Percentiles rank a stretch among this genome's conserved stretches.
Conservation (phyloP, 1,284 basidiomycete species). For the Sanghuangporus sanghuang region DNA sequence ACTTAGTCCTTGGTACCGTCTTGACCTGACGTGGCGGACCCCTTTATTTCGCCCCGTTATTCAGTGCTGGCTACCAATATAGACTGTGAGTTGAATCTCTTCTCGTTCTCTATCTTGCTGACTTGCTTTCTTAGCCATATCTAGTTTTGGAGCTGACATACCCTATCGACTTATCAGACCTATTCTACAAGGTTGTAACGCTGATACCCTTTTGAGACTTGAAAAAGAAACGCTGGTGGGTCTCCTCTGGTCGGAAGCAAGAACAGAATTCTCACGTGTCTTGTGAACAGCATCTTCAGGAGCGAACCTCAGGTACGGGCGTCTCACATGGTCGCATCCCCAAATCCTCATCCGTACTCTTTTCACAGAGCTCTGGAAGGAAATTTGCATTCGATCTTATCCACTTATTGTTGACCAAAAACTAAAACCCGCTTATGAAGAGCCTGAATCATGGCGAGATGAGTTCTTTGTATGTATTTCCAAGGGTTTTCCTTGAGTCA, state of each 20-base stretch:
- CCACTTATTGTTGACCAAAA: conserved; percentile 45
- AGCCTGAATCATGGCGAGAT: conserved; percentile 61
- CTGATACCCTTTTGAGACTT: conserved; percentile 60
- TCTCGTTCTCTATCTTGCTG: background rate
- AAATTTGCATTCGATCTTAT: conserved; percentile 54
- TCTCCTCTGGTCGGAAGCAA: conserved; percentile 14
- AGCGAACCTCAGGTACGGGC: conserved; percentile 51
- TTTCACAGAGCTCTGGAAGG: conserved; percentile 61
- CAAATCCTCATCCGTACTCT: conserved; percentile 17
- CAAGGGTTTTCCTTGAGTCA: background rate
- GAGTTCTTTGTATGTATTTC: conserved; percentile 54
- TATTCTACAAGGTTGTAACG: conserved; percentile 63
- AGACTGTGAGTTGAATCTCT: conserved; percentile 4
- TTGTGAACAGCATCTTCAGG: conserved; percentile 44
- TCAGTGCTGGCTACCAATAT: conserved; percentile 17
- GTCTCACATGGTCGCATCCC: conserved; percentile 8
- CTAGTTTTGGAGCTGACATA: conserved; percentile 51
- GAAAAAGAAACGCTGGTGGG: conserved; percentile 67
- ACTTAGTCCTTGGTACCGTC: background rate
- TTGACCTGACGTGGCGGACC: conserved; percentile 11
- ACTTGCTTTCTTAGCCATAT: conserved; percentile 35
- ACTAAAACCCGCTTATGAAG: conserved; percentile 32
- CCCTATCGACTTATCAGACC: conserved; percentile 61
- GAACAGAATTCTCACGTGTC: background rate
- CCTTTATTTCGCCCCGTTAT: background rate